A percentile compares a stretch with the other conserved stretches of the same genome.
phyloP scores from a whole-genome alignment of 305 asterid genomes.

The Fraxinus nigra region DNA sequence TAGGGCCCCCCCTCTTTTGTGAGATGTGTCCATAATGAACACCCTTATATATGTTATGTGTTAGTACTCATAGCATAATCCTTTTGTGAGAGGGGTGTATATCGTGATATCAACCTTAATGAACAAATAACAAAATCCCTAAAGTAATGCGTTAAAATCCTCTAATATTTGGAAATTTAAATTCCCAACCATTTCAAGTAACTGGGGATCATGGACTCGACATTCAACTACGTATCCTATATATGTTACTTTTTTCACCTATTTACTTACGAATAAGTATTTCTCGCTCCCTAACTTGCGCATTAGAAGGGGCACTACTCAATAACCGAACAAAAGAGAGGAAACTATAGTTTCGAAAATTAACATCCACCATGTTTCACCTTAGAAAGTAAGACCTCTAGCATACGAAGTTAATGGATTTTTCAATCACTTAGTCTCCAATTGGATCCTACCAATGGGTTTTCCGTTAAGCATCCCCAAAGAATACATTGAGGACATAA shows the following conservation, averaged over 20 bases:
- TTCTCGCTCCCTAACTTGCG: not conserved
- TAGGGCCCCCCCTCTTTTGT: no score
- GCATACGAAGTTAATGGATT: not conserved
- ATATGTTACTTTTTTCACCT: not conserved
- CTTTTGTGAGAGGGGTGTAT: no score
- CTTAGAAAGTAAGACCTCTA: not conserved
- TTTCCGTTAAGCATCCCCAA: not conserved
- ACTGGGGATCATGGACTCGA: not conserved
- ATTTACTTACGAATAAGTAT: not conserved
- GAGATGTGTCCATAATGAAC: no score
- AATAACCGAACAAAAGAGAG: not conserved
- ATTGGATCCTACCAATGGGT: not conserved
- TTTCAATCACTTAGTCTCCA: not conserved
- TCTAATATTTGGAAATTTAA: not conserved
- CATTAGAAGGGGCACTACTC: not conserved
- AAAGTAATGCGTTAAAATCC: not conserved
- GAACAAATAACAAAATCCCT: no score
- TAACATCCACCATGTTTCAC: not conserved
- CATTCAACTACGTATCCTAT: not conserved
- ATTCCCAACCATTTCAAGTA: not conserved
- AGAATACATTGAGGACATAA: not conserved
- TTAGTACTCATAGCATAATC: no score
- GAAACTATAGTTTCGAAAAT: not conserved
- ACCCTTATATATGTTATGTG: no score
- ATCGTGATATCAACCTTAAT: no score